phyloP scores from a whole-genome alignment of 2,329 filamentous ascomycete species.

The Trichoderma koningii region DNA sequence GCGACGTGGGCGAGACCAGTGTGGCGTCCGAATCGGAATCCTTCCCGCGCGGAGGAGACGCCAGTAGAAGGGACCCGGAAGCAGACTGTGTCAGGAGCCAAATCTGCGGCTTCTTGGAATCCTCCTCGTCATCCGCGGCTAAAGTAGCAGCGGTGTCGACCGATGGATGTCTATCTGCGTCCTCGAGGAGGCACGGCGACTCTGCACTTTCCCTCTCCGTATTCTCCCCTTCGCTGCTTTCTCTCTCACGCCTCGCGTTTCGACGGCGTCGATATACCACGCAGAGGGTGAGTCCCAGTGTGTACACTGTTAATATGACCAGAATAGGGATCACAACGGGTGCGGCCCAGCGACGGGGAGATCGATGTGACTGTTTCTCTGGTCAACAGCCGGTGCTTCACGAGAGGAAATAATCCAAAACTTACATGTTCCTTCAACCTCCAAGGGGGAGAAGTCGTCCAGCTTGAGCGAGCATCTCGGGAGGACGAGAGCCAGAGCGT shows the following conservation, averaged over 20 bases:
- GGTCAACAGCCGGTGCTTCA: conserved; percentile 8
- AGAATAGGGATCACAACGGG: conserved; percentile 38
- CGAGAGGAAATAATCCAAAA: not conserved
- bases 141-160: conserved; percentile 28
- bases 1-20: conserved; percentile 11
- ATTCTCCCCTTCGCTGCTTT: conserved; percentile 28
- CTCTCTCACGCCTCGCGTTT: conserved; percentile 31
- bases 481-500: conserved; percentile 37
- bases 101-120: conserved; percentile 23
- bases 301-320: conserved; percentile 38
- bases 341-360: conserved; percentile 35
- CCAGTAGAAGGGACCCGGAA: conserved; percentile 12
- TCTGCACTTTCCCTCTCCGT: conserved; percentile 27
- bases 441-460: conserved; percentile 40
- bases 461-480: conserved; percentile 33
- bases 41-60: conserved; percentile 10
- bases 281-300: conserved; percentile 35
- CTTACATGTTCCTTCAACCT: conserved; percentile 34
- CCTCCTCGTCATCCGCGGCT: conserved; percentile 7
- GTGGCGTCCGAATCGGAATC: conserved; percentile 16
- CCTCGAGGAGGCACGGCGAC: conserved; percentile 7
- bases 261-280: conserved; percentile 36
- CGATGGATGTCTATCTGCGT: conserved; percentile 26
- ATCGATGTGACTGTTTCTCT: conserved; percentile 30
- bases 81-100: conserved; percentile 27